These are phyloP conservation scores for Lipomyces japonicus DNA, from an alignment of 805 yeast species.

Conservation along the genomic window DNA sequence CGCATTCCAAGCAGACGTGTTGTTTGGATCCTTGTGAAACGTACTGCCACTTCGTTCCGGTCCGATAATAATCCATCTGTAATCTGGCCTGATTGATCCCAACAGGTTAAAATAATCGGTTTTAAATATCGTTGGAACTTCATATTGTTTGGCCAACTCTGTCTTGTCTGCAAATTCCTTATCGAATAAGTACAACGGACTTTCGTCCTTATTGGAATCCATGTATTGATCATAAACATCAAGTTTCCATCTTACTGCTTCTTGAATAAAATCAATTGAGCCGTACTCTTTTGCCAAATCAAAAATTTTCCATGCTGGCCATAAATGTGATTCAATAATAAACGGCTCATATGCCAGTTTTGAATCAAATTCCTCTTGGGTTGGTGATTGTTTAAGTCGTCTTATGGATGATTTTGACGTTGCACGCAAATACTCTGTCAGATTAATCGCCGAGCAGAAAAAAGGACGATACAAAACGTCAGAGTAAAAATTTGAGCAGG, in stretches of 20 bases:
- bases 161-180: constrained; percentile 50
- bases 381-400: constrained; percentile 50
- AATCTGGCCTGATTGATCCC: constrained; percentile 63
- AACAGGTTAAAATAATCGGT: constrained; percentile 52
- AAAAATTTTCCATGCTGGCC: constrained; percentile 65
- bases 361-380: constrained; percentile 44
- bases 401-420: constrained; percentile 51
- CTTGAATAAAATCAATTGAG: constrained; percentile 68
- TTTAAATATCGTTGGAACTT: constrained; percentile 27
- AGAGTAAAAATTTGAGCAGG: constrained; percentile 60
- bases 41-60: constrained; percentile 80
- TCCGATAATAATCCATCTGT: constrained; percentile 88
- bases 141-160: constrained; percentile 50
- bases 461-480: constrained; percentile 79
- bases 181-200: constrained; percentile 82
- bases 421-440: constrained; percentile 45
- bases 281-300: constrained; percentile 53
- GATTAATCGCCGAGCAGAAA: constrained; percentile 71
- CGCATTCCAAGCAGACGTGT: constrained; percentile 88
- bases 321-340: constrained; percentile 47
- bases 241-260: constrained; percentile 77
- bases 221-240: constrained; percentile 59
- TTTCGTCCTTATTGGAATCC: constrained; percentile 64
- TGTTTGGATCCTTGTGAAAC: constrained; percentile 89
- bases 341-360: constrained; percentile 59